phyloP scores from a whole-genome alignment of 305 asterid species.

The Solanum aculeatissimum region DNA sequence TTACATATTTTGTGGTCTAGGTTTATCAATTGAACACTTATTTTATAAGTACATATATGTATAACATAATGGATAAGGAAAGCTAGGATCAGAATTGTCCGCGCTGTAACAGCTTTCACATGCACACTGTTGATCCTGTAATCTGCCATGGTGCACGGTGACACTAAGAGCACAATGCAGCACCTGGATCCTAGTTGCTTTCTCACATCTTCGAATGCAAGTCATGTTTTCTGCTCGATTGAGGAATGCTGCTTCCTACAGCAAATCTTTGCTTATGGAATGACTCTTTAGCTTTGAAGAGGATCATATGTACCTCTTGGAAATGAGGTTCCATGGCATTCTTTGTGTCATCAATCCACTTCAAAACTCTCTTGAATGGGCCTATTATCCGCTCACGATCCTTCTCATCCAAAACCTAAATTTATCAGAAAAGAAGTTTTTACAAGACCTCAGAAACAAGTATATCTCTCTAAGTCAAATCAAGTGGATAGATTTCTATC shows the following conservation, averaged over 20 bases:
- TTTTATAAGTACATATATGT: not conserved
- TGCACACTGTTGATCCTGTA: not conserved
- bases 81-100: not conserved
- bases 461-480: not conserved
- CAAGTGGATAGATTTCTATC: not conserved
- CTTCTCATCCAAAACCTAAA: constrained; percentile 38
- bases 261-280: constrained; percentile 21
- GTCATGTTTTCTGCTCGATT: not conserved
- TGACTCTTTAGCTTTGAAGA: constrained; percentile 29
- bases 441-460: not conserved
- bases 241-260: not conserved
- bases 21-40: not conserved
- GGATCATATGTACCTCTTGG: constrained; percentile 40
- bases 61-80: not conserved
- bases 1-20: not conserved
- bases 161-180: not conserved
- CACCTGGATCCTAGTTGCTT: not conserved
- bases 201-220: constrained; percentile 6
- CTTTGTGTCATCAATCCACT: constrained; percentile 69
- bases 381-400: constrained; percentile 41
- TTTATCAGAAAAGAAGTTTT: not conserved
- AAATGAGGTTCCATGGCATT: constrained; percentile 71
- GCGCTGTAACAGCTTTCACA: not conserved
- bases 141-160: not conserved
- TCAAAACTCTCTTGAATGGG: constrained; percentile 47